Evolutionary conservation across 108 stramenopile genomes (phyloP), one percentile per base, ranked within the genome.

Genomic region (Cyclotella kingstonii): DNA sequence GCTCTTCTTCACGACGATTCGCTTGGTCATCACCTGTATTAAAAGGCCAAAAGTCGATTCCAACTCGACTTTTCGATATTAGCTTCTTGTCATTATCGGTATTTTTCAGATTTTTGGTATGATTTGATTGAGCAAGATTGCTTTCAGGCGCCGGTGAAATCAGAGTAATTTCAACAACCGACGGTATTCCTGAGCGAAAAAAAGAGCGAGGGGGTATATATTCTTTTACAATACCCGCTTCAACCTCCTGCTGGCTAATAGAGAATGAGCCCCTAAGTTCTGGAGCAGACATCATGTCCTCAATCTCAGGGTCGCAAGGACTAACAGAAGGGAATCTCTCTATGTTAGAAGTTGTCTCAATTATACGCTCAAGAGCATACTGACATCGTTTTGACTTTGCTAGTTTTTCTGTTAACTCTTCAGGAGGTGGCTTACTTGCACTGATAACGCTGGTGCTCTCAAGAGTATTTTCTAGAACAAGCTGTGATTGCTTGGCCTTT

Each of bases 141-240:
- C 48, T 57, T 4, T 57, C 71, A 10, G 35, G 48, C 1, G 26
- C 62, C 18, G 56, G 56, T 19, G 68, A 41, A 31, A 55, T 45
- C 17, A 66, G 53, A 31, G 66, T 42, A 6, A 75, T 60, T 10
- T 42, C 40, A 2, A 76, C 61, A 29, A 27, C 51, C 8, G 52
- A 60, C 3, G 74, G 74, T 45, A 76, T 59, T 31, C 55, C 61
- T 10, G 36, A 23, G 15, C 38, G 54, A 26, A 60, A 60, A 29
- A 76, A 68, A 33, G 48, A 43, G 42, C 59, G 59, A 11, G 74
- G 74, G n/a, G 74, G 66, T 29, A 76, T 76, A 25, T 76, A 76
- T 55, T 76, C 74, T 39, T 76, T 76, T n/a, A 38, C 50, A 35
- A 41, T 29, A 2, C 74, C 74, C 25, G 54, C 48, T 21, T 62